Evolutionary conservation across 257 asterid genomes (phyloP).

Genomic region (Petrea volubilis): DNA sequence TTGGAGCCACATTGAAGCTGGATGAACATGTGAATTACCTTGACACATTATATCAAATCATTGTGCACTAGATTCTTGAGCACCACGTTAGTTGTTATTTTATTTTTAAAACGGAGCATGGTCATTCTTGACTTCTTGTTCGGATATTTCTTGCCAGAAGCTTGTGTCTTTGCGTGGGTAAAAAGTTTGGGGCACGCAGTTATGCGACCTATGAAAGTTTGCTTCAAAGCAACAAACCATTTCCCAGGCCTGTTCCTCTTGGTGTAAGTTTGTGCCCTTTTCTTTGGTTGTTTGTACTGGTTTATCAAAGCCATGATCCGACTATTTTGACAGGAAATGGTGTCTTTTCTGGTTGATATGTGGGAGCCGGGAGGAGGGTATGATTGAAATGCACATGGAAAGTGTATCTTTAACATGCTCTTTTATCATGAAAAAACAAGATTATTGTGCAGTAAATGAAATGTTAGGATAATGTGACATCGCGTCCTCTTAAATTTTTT

Average conservation of each 20-base stretch:
- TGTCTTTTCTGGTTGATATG: constrained; percentile 35
- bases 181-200: constrained; percentile 50
- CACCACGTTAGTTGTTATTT: neutral
- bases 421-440: neutral
- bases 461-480: neutral
- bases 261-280: constrained; percentile 39
- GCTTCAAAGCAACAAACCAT: constrained; percentile 53
- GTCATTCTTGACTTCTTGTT: neutral
- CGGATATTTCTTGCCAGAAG: constrained; percentile 26
- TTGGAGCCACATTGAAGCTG: no score
- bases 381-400: constrained; percentile 20
- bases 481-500: neutral
- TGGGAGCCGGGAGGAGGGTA: constrained; percentile 50
- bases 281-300: neutral
- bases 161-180: constrained; percentile 31
- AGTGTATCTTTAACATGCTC: neutral
- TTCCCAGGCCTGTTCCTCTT: constrained; percentile 60
- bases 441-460: constrained; percentile 11
- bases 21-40: no score
- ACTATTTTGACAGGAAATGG: constrained; percentile 42
- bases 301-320: neutral
- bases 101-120: neutral
- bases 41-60: no score
- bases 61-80: neutral
- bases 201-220: constrained; percentile 50